These are phyloP conservation scores for Ophiosphaerella korrae DNA, from an alignment of 2,329 filamentous ascomycete species.

Conservation along the genomic window DNA sequence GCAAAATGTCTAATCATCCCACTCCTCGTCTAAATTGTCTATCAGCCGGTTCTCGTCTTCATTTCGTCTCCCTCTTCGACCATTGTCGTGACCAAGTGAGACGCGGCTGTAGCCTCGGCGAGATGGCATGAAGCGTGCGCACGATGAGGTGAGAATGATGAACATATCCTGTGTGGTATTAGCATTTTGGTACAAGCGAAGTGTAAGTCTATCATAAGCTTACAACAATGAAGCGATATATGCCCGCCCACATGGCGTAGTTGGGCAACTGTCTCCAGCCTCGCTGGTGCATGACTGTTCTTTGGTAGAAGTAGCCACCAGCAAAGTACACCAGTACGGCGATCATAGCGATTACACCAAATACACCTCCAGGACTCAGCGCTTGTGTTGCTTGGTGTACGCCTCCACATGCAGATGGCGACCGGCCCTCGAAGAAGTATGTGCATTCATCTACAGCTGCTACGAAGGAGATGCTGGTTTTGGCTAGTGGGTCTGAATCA, in stretches of 20 bases:
- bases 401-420: constrained; percentile 80
- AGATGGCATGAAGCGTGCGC: constrained; percentile 67
- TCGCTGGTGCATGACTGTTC: constrained; percentile 89
- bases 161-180: constrained; percentile 58
- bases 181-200: constrained; percentile 6
- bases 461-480: constrained; percentile 80
- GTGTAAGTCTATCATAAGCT: constrained; percentile 2
- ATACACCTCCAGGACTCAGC: constrained; percentile 75
- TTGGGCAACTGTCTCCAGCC: constrained; percentile 97
- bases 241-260: constrained; percentile 88
- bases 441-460: constrained; percentile 89
- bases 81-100: constrained; percentile 53
- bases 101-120: constrained; percentile 71
- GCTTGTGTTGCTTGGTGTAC: constrained; percentile 62
- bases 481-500: constrained; percentile 76
- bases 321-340: constrained; percentile 87
- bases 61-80: constrained; percentile 51
- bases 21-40: constrained; percentile 95
- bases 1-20: constrained; percentile 69
- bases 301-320: constrained; percentile 93
- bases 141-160: constrained; percentile 71
- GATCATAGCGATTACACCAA: constrained; percentile 80
- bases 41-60: constrained; percentile 95
- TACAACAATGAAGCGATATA: constrained; percentile 84
- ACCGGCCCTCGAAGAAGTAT: constrained; percentile 94